Evolutionary conservation across 805 yeast species (phyloP), one percentile per base, ranked within the genome.

Genomic region (Metschnikowia noctiluminum): DNA sequence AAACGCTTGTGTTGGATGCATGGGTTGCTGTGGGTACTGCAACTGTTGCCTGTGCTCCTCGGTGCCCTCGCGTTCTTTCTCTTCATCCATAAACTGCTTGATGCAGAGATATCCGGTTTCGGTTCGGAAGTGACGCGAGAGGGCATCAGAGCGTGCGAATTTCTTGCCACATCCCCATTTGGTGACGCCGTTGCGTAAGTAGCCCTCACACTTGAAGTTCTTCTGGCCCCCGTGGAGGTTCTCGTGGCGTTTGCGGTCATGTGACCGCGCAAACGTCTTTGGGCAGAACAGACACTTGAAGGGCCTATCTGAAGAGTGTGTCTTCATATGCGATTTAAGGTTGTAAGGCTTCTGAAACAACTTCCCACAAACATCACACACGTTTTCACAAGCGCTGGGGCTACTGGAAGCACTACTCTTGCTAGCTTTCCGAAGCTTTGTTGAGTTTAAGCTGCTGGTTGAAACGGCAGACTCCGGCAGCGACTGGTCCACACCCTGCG

Each of bases 71-170:
- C 40, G 28, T 30, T 60, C 64, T 51, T 64, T 69, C n/a, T 76
- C 85, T 51, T 82, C 89, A 32, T 76, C 79, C 73, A 84, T 74
- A 52, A 85, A 69, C 3, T 88, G 87, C 51, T 76, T 70, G 45
- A 86, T 78, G 61, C 94, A 86, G 15, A 73, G 65, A 72, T 85
- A 78, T 1, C 94, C 94, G 0, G 87, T 80, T 51, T 85, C 92
- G 2, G 91, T 83, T 48, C 87, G 69, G 60, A 85, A 85, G 60
- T 86, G 94, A 44, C 92, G 74, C 2, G 87, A 82, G 37, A 86
- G 71, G 0, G 92, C 94, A 62, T 87, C 94, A 2, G 87, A 83
- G 38, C 94, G 70, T 6, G 91, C 89, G 64, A 86, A 86, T 53
- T 76, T 73, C 60, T 82, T 80, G 13, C 86, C 84, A 62, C 92